These are phyloP conservation scores for Ceratobasidium sp. DNA, from an alignment of 1,284 basidiomycete genomes.

Conservation along the genomic window DNA sequence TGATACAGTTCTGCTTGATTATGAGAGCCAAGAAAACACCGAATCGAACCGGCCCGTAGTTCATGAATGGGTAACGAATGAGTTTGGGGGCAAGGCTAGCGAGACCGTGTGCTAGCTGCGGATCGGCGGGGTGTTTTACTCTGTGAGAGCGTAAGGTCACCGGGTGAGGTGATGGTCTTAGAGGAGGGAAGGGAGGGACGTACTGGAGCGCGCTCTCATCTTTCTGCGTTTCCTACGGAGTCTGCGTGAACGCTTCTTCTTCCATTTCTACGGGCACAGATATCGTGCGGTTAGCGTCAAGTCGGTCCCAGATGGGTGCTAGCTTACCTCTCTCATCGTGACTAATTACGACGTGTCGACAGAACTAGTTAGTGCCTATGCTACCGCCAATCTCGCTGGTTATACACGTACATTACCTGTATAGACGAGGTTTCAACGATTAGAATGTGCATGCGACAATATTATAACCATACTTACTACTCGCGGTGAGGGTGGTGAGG, in stretches of 20 bases:
- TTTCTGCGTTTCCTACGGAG: constrained; percentile 90
- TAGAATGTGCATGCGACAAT: constrained; percentile 17
- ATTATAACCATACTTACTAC: constrained; percentile 29
- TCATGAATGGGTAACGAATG: constrained; percentile 39
- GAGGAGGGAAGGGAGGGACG: constrained; percentile 59
- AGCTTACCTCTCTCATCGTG: constrained; percentile 44
- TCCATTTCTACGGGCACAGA: constrained; percentile 78
- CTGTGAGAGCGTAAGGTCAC: constrained; percentile 51
- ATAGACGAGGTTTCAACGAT: not conserved
- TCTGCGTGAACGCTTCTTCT: constrained; percentile 89
- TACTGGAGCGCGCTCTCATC: constrained; percentile 91
- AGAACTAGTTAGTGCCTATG: constrained; percentile 7
- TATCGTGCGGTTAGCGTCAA: not conserved
- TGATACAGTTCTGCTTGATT: constrained; percentile 35
- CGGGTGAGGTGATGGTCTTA: not conserved
- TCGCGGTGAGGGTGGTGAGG: constrained; percentile 38
- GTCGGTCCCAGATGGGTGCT: not conserved
- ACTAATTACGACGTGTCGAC: constrained; percentile 5
- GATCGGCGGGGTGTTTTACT: constrained; percentile 55
- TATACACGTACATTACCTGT: constrained; percentile 43
- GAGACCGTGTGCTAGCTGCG: constrained; percentile 24
- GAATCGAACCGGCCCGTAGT: constrained; percentile 39
- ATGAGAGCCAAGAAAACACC: constrained; percentile 19
- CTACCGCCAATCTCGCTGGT: not conserved
- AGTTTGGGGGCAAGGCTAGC: constrained; percentile 31